These are phyloP conservation scores for Termitomyces sp. DNA, from an alignment of 768 basidiomycete genomes.

Conservation along the genomic window DNA sequence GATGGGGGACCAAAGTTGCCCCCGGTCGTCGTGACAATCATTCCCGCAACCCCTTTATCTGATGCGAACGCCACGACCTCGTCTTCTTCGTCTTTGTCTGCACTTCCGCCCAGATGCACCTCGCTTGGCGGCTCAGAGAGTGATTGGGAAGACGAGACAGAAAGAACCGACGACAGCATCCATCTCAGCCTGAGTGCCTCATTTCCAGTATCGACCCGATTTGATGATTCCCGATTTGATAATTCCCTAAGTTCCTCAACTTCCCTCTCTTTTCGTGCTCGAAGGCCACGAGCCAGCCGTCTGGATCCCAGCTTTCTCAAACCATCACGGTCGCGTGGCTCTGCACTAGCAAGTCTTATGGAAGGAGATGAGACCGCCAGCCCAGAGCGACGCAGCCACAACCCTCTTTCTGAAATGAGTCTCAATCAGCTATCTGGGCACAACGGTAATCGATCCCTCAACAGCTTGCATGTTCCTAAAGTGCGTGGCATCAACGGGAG, in stretches of 20 bases:
- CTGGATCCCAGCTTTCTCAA: conserved; percentile 72
- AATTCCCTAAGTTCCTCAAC: conserved; percentile 25
- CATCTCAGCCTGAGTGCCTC: conserved; percentile 51
- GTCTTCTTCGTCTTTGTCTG: conserved; percentile 24
- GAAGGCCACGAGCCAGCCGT: conserved; percentile 61
- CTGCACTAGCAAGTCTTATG: conserved; percentile 58
- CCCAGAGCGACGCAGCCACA: conserved; percentile 32
- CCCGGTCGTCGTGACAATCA: conserved; percentile 36
- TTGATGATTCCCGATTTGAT: conserved; percentile 10
- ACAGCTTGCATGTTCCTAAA: conserved; percentile 38
- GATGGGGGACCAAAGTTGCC: conserved; percentile 47
- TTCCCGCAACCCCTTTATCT: conserved; percentile 41
- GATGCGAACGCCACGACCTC: conserved; percentile 22
- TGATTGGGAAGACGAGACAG: conserved; percentile 82
- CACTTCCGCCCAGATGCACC: conserved; percentile 39
- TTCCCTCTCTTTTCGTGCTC: conserved; percentile 26
- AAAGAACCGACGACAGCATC: conserved; percentile 74
- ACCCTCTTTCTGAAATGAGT: conserved; percentile 65
- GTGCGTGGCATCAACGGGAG: conserved; percentile 34
- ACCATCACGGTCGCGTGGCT: conserved; percentile 39
- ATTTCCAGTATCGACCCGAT: conserved; percentile 33
- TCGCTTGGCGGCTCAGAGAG: conserved; percentile 72
- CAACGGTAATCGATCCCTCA: conserved; percentile 23
- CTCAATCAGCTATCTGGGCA: conserved; percentile 47
- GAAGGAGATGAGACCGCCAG: conserved; percentile 66